Evolutionary conservation across 192 early-diverging fungal genomes (phyloP).

Genomic region (Phycomyces nitens): DNA sequence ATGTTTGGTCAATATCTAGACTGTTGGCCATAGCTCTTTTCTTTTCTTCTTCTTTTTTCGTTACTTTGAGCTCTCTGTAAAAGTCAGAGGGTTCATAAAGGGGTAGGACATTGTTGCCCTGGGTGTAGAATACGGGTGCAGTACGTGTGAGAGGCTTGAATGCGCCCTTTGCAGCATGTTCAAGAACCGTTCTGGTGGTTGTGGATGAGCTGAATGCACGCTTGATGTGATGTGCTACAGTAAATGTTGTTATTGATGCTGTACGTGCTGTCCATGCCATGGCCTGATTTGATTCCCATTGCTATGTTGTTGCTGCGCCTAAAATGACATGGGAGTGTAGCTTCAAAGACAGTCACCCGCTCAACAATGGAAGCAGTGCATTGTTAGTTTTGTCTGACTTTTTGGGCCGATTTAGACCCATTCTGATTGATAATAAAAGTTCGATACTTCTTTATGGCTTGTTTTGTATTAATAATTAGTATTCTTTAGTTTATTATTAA

Average conservation of each 20-base stretch:
- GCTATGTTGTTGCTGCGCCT: neutral
- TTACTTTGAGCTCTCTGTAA: conserved; percentile 49
- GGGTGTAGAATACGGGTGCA: conserved; percentile 34
- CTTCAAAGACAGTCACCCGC: neutral
- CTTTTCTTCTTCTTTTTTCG: neutral
- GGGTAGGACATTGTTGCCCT: conserved; percentile 36
- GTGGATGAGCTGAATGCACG: neutral
- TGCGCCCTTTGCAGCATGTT: conserved; percentile 3
- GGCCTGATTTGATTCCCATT: neutral
- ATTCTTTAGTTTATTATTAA: no score
- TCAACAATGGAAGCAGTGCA: neutral
- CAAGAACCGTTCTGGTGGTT: neutral
- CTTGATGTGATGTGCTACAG: no score
- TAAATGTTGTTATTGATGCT: neutral
- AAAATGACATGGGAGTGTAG: neutral
- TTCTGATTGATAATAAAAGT: no score
- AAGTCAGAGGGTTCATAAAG: conserved; percentile 43
- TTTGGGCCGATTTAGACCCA: neutral
- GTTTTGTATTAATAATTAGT: no score
- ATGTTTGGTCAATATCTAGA: neutral
- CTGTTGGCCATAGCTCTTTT: no score
- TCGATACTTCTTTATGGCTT: no score
- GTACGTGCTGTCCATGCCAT: neutral
- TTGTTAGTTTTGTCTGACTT: neutral
- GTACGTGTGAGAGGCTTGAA: conserved; percentile 18